Conservation (phyloP, 1,284 basidiomycete species). For the Pterulicium gracile region DNA sequence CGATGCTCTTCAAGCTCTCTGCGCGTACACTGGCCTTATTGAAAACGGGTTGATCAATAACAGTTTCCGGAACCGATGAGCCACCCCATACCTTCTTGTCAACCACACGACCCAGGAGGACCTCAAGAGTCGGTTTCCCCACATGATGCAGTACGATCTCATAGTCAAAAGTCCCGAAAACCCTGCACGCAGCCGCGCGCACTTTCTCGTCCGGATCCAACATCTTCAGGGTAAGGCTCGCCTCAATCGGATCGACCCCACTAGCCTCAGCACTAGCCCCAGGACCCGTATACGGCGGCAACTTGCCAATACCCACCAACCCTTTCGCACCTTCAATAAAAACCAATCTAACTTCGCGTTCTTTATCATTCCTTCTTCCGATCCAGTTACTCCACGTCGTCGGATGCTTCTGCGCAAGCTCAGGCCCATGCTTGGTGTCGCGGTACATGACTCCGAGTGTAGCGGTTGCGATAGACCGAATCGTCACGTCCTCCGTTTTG, state of each 20-base stretch:
- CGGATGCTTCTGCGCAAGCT: conserved; percentile 75
- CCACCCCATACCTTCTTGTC: conserved; percentile 90
- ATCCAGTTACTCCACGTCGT: conserved; percentile 85
- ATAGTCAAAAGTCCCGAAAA: conserved; percentile 82
- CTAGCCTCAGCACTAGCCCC: conserved; percentile 26
- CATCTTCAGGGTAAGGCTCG: conserved; percentile 42
- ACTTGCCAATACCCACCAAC: conserved; percentile 57
- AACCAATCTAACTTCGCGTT: conserved; percentile 58
- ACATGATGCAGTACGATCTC: conserved; percentile 85
- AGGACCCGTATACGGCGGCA: conserved; percentile 63
- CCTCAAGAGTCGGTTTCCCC: conserved; percentile 48
- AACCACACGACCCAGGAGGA: conserved; percentile 61
- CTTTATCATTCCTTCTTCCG: conserved; percentile 71
- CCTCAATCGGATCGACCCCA: conserved; percentile 9
- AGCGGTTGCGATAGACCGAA: conserved; percentile 74
- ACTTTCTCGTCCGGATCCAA: conserved; percentile 90
- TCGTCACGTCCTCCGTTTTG: conserved; percentile 60
- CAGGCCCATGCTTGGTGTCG: conserved; percentile 52
- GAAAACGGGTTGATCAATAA: too few relatives aligned
- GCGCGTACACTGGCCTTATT: conserved; percentile 71
- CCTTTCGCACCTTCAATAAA: conserved; percentile 68
- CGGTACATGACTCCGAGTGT: conserved; percentile 88
- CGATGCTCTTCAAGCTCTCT: conserved; percentile 73
- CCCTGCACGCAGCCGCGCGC: conserved; percentile 73
- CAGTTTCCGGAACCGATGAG: too few relatives aligned